Evolutionary conservation across 2,329 filamentous ascomycete genomes (phyloP), one percentile per base, ranked within the genome.

Genomic region (Trichoderma atrobrunneum): DNA sequence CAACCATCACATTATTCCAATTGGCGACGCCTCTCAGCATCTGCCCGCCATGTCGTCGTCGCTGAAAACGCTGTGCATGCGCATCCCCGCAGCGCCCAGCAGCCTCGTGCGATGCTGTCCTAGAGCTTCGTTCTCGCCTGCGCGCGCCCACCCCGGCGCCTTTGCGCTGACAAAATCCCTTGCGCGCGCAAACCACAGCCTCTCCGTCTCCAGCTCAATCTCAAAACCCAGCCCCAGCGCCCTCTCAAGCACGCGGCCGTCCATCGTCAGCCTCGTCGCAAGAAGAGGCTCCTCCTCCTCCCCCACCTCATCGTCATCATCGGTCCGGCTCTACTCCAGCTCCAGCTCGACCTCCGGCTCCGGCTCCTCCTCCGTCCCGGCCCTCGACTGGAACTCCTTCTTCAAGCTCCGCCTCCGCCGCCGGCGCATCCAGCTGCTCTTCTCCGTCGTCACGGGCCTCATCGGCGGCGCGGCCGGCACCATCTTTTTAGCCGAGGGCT

Each of bases 391-490:
- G 95, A 92, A 98, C 84, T 90, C 90, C 67, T 98, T 97, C 86
- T 97, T 98, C 86, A 89, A 90, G 80, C 91, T 98, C 73, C 94
- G 95, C 78, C 92, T 94, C 77, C 92, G 91, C 73, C 93, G 95
- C 71, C 91, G 95, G 73, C 90, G 93, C 77, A 92, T 95, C 85
- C 94, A 95, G 80, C 88, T 97, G 48, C 88, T 87, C 64, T 94
- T 94, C 75, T 95, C 93, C 61, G 85, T 94, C 67, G 80, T 89
- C 39, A 89, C 88, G 39, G 91, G 91, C 56, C 75, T 91, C 7
- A 83, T 85, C 14, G 89, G 89, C 72, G 92, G 93, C 1, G 85
- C 87, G 3, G 84, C 82, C 2, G 91, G 92, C 18, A 88, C 90
- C 2, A 82, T 89, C n/a, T 79, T 93, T 39, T 87, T 97, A 60